A percentile compares a stretch with the other conserved stretches of the same genome.
phyloP scores from a whole-genome alignment of 2,329 filamentous ascomycete genomes.

The Sclerotinia trifoliorum region DNA sequence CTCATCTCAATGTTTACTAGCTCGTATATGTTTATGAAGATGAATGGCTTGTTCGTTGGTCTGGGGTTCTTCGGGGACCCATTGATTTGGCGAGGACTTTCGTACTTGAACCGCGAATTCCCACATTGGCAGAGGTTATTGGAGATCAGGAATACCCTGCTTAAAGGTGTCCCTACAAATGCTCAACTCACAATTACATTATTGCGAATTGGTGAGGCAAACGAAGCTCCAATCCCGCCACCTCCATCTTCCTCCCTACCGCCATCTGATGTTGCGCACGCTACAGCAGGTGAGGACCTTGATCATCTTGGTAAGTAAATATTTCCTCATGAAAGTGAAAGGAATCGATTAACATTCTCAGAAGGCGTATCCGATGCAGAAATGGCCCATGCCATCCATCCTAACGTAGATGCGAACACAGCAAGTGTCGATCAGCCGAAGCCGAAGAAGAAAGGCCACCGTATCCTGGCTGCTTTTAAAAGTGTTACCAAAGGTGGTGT shows the following conservation, averaged over 20 bases:
- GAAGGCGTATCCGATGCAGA: slow-evolving; percentile 36
- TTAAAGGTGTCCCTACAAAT: slow-evolving; percentile 83
- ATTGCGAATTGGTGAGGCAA: slow-evolving; percentile 76
- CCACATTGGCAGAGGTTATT: slow-evolving; percentile 75
- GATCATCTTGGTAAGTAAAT: slow-evolving; percentile 49
- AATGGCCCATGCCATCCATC: slow-evolving; percentile 40
- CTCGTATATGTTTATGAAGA: slow-evolving; percentile 63
- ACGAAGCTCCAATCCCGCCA: slow-evolving; percentile 73
- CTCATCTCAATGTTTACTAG: slow-evolving; percentile 53
- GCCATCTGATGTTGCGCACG: slow-evolving; percentile 44
- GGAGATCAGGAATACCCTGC: slow-evolving; percentile 70
- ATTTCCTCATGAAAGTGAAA: neutral
- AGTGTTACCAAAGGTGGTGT: slow-evolving; percentile 61
- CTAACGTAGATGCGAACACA: slow-evolving; percentile 43
- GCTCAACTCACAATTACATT: slow-evolving; percentile 80
- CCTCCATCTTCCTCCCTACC: slow-evolving; percentile 49
- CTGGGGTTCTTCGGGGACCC: slow-evolving; percentile 81
- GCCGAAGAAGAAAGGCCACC: slow-evolving; percentile 36
- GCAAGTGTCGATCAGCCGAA: slow-evolving; percentile 25
- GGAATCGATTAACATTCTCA: slow-evolving; percentile 25
- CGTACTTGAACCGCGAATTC: slow-evolving; percentile 58
- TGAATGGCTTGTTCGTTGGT: slow-evolving; percentile 64
- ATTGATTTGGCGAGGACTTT: slow-evolving; percentile 59
- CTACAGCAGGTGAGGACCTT: slow-evolving; percentile 52
- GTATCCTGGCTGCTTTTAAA: slow-evolving; percentile 62